Evolutionary conservation across 208 protist species (phyloP).

Genomic region (Trypanosomatidae sp.): DNA sequence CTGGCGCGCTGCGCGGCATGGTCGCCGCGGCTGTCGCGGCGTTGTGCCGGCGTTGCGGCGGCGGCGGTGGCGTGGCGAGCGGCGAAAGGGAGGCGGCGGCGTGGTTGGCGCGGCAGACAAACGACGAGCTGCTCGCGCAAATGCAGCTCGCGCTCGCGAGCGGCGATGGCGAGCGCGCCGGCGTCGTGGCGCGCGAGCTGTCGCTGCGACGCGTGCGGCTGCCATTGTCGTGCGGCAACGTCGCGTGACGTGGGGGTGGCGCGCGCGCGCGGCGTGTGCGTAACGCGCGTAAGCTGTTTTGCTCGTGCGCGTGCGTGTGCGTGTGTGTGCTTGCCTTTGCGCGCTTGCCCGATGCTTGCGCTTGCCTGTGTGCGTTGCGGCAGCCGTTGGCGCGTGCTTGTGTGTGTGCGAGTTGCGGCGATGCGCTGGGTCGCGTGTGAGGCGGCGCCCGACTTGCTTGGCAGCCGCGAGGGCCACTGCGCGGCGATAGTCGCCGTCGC

Average conservation of each 20-base stretch:
- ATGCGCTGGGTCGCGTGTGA: no score
- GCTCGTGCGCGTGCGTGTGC: no score
- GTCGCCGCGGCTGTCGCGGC: not conserved
- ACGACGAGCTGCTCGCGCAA: slow-evolving; percentile 37
- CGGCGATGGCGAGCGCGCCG: slow-evolving; percentile 38
- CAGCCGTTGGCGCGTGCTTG: no score
- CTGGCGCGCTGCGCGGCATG: not conserved
- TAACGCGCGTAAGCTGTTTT: no score
- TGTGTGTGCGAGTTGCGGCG: no score
- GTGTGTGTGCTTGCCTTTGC: no score
- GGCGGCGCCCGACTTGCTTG: slow-evolving; percentile 27
- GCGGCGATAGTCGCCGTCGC: slow-evolving; percentile 10
- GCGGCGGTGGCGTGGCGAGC: not conserved
- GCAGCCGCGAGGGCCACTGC: slow-evolving; percentile 56
- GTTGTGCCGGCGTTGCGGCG: not conserved
- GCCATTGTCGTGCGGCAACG: no score
- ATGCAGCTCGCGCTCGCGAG: slow-evolving; percentile 63
- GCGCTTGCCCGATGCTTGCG: no score
- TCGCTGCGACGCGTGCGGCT: slow-evolving; percentile 20
- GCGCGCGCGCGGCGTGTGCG: no score
- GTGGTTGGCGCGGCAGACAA: slow-evolving; percentile 11
- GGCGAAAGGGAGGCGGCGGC: no score
- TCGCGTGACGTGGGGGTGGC: no score
- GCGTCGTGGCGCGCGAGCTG: slow-evolving; percentile 50
- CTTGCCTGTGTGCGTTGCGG: no score